Conservation (phyloP, 2,329 filamentous ascomycete species). For the Aschersonia sp. region DNA sequence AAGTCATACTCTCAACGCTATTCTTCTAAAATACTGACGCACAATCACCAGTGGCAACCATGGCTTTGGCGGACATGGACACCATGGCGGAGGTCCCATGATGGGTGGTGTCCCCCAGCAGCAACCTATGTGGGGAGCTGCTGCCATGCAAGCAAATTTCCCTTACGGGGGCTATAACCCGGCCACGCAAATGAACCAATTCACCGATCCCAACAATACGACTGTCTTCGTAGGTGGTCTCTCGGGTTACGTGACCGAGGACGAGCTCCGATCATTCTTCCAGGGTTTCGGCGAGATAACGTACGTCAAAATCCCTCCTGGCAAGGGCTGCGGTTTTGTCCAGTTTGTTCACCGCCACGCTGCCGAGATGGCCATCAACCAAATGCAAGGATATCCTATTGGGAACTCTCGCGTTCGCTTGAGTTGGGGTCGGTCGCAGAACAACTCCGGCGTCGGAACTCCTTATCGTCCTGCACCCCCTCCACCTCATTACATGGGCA, state of each 20-base stretch:
- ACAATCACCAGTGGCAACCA: constrained; percentile 18
- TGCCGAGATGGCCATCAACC: constrained; percentile 99
- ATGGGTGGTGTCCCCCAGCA: constrained; percentile 28
- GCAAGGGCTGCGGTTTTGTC: constrained; percentile 97
- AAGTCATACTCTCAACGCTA: too few relatives aligned
- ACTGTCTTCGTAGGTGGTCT: constrained; percentile 96
- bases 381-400: constrained; percentile 99
- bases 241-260: constrained; percentile 95
- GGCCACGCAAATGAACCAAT: constrained; percentile 76
- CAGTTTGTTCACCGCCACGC: constrained; percentile 98
- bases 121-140: constrained; percentile 28
- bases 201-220: constrained; percentile 98
- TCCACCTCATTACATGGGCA: constrained; percentile 39
- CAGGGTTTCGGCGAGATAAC: constrained; percentile 99
- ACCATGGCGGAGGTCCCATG: constrained; percentile 28
- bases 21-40: too few relatives aligned
- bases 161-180: constrained; percentile 32
- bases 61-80: constrained; percentile 24
- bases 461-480: constrained; percentile 87
- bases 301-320: constrained; percentile 98
- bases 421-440: constrained; percentile 95
- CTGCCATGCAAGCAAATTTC: constrained; percentile 16
- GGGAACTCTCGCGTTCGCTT: constrained; percentile 95
- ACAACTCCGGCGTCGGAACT: constrained; percentile 96
- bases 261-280: constrained; percentile 99